A percentile compares a stretch with the other conserved stretches of the same genome.
Evolutionary conservation across 176 grass and related monocot genomes (phyloP).

Genomic region (Musa itinerans): DNA sequence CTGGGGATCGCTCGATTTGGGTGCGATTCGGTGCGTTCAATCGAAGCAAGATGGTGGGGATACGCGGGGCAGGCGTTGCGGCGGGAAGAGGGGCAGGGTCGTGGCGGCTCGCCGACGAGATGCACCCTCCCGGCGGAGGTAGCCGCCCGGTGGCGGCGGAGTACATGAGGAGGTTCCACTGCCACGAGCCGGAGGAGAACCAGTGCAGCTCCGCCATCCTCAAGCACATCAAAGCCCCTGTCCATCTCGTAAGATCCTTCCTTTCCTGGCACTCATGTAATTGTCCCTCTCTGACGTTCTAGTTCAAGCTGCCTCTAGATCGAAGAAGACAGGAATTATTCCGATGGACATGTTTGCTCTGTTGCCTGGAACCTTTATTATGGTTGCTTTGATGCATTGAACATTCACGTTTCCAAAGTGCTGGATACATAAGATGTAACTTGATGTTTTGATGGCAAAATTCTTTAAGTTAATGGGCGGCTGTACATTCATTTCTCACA

Average conservation of each 20-base stretch:
- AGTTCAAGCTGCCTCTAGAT: not conserved
- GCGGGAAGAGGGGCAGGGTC: not conserved
- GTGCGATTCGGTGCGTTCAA: not conserved
- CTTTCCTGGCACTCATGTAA: not conserved
- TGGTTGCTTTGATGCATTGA: no score
- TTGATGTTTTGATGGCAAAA: no score
- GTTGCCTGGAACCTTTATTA: no score
- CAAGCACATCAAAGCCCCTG: slow-evolving; percentile 1
- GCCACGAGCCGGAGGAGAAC: slow-evolving; percentile 2
- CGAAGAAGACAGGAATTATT: not conserved
- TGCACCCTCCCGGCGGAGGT: not conserved
- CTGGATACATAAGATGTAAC: no score
- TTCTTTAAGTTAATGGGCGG: no score
- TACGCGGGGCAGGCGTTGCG: not conserved
- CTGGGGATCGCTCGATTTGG: not conserved
- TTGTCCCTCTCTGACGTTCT: not conserved
- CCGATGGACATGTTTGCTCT: not conserved
- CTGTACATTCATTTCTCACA: no score
- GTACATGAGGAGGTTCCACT: slow-evolving; percentile 1
- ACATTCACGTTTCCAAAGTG: no score
- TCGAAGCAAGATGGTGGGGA: not conserved
- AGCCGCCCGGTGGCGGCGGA: not conserved
- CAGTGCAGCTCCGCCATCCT: not conserved
- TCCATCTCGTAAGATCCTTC: not conserved
- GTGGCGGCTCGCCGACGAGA: not conserved